Evolutionary conservation across 805 yeast genomes (phyloP).

Genomic region (Saturnispora hagleri): DNA sequence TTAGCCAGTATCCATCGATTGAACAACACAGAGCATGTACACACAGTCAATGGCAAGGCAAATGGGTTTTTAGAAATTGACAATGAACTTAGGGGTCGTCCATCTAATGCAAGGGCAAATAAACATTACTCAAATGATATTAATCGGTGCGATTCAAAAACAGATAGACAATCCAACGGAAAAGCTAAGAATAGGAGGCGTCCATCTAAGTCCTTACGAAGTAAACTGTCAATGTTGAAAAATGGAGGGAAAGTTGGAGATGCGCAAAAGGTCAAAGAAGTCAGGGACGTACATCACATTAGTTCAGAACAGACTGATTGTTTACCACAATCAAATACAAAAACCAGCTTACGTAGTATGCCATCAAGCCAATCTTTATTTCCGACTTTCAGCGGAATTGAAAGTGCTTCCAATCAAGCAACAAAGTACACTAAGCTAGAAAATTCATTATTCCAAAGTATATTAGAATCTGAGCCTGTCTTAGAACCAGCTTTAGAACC

Average conservation of each 20-base stretch:
- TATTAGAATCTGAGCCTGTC: not conserved
- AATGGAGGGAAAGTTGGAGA: not conserved
- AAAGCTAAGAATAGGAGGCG: not conserved
- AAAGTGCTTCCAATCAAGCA: not conserved
- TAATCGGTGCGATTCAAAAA: not conserved
- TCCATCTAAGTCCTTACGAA: not conserved
- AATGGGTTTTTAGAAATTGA: not conserved
- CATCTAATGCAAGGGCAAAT: not conserved
- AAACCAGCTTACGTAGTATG: not conserved
- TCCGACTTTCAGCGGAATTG: not conserved
- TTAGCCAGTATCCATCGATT: conserved; percentile 9
- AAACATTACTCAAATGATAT: not conserved
- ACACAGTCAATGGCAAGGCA: not conserved
- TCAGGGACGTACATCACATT: not conserved
- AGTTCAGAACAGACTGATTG: not conserved
- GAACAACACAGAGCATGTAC: not conserved
- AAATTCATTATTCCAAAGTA: not conserved
- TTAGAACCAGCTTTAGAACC: not conserved
- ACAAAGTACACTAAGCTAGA: not conserved
- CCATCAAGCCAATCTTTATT: not conserved
- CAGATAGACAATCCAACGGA: not conserved
- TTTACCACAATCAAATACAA: not conserved
- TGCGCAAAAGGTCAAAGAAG: not conserved
- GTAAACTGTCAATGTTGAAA: not conserved
- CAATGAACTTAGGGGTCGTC: no score